phyloP scores from a whole-genome alignment of 176 grass and related monocot genomes.

The Melocanna baccifera region DNA sequence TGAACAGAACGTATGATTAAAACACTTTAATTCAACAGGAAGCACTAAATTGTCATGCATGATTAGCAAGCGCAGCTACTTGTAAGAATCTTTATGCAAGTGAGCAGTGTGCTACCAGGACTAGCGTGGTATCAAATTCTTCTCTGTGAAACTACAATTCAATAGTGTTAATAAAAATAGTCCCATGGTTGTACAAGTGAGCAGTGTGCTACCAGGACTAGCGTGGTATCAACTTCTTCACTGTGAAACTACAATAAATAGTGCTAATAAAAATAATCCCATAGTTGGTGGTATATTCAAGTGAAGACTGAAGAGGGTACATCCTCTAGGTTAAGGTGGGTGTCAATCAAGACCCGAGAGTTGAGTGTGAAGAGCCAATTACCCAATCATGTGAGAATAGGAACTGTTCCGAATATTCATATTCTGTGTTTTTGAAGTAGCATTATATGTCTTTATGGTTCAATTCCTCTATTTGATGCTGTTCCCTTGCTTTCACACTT shows the following conservation, averaged over 20 bases:
- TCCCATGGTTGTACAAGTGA: background rate
- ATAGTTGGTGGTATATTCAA: background rate
- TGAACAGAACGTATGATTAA: background rate
- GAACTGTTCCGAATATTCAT: background rate
- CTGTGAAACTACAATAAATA: background rate
- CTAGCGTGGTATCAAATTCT: background rate
- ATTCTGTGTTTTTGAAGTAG: background rate
- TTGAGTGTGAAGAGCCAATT: background rate
- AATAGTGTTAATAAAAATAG: background rate
- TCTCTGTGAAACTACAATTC: background rate
- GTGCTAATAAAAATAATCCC: background rate
- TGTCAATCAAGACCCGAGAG: background rate
- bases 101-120: background rate
- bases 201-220: background rate
- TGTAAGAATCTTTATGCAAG: background rate
- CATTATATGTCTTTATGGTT: background rate
- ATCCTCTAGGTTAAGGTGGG: background rate
- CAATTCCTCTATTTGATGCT: background rate
- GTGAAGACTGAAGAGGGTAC: background rate
- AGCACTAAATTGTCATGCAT: background rate
- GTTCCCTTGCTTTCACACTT: conserved; percentile 20
- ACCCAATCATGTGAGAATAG: background rate
- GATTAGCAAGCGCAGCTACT: background rate
- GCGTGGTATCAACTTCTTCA: background rate
- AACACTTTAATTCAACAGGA: background rate